Percentiles rank a stretch among this genome's conserved stretches.
Conservation (phyloP, 2,329 filamentous ascomycete genomes). For the Colletotrichum aenigma region DNA sequence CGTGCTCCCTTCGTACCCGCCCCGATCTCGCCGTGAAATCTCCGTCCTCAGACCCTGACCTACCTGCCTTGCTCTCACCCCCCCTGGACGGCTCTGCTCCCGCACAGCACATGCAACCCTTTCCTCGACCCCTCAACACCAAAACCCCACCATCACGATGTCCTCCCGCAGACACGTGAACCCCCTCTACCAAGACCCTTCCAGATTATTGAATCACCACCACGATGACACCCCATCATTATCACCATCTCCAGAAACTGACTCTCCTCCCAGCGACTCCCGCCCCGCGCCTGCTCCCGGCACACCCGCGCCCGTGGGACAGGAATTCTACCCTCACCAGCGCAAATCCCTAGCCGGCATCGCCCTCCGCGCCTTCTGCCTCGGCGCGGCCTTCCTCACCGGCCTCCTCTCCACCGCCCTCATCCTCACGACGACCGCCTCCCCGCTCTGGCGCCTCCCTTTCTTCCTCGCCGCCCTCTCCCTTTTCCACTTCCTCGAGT, state of each 20-base stretch:
- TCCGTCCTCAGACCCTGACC: not conserved
- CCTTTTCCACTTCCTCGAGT: constrained; percentile 95
- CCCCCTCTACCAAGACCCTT: not conserved
- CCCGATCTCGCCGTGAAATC: not conserved
- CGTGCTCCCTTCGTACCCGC: not conserved
- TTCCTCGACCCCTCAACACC: constrained; percentile 8
- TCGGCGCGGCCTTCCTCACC: constrained; percentile 49
- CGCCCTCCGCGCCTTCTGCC: constrained; percentile 60
- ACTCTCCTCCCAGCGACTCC: constrained; percentile 15
- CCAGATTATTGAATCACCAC: not conserved
- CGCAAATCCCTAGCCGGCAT: constrained; percentile 65
- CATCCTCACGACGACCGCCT: constrained; percentile 40
- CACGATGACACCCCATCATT: not conserved
- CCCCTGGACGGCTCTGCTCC: not conserved
- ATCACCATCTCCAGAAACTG: constrained; percentile 16
- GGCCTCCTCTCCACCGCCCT: constrained; percentile 34
- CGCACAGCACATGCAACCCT: not conserved
- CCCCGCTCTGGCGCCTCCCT: constrained; percentile 64
- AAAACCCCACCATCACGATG: constrained; percentile 5
- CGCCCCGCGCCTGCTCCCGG: constrained; percentile 21
- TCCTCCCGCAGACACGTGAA: not conserved
- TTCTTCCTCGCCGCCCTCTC: constrained; percentile 74
- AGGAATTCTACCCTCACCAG: constrained; percentile 47
- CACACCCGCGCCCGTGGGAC: constrained; percentile 26
- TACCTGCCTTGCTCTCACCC: not conserved